phyloP scores from a whole-genome alignment of 495 filamentous ascomycete species.

The Endocarpon pusillum region DNA sequence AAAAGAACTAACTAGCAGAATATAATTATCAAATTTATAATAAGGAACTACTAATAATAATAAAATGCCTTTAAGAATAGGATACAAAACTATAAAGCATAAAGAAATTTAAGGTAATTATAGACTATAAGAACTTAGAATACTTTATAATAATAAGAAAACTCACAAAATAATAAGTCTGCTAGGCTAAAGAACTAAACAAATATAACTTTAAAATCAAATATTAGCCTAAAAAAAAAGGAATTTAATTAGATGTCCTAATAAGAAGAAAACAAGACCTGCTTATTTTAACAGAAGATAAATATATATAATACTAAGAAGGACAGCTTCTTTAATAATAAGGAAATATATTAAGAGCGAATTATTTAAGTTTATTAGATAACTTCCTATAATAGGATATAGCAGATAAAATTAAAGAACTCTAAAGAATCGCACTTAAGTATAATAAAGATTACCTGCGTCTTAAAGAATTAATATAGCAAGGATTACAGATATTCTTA shows the following conservation, averaged over 20 bases:
- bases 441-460: neutral
- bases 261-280: slow-evolving; percentile 3
- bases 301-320: too few relatives aligned
- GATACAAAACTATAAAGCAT: slow-evolving; percentile 7
- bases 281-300: neutral
- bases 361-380: too few relatives aligned
- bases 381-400: too few relatives aligned
- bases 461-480: slow-evolving; percentile 1
- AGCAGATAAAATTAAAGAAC: too few relatives aligned
- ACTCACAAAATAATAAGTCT: slow-evolving; percentile 11
- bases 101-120: slow-evolving; percentile 2
- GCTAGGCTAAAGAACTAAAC: slow-evolving; percentile 11
- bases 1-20: slow-evolving; percentile 5
- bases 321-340: too few relatives aligned
- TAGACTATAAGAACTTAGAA: slow-evolving; percentile 12
- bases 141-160: slow-evolving; percentile 13
- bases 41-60: slow-evolving; percentile 14
- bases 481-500: slow-evolving; percentile 1
- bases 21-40: slow-evolving; percentile 15
- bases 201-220: slow-evolving; percentile 17
- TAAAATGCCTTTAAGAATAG: slow-evolving; percentile 11
- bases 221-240: slow-evolving; percentile 8
- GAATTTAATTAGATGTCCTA: slow-evolving; percentile 4
- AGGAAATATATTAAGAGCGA: too few relatives aligned
- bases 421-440: neutral